Evolutionary conservation across 2,329 filamentous ascomycete genomes (phyloP).

Genomic region (Colletotrichum musicola): DNA sequence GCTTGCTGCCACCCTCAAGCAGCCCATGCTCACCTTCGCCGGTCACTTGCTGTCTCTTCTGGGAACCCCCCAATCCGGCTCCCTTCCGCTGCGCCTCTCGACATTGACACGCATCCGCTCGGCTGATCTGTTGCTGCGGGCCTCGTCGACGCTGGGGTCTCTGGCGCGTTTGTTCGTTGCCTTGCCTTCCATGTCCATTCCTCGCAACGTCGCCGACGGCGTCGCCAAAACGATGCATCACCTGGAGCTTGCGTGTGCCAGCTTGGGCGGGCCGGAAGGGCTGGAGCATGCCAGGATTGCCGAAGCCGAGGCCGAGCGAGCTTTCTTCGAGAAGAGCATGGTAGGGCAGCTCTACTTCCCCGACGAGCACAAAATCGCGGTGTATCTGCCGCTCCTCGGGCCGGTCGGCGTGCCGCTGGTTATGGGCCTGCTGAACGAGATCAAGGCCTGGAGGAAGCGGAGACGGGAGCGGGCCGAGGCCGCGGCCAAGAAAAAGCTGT

Average conservation of each 20-base stretch:
- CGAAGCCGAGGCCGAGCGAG: slow-evolving; percentile 89
- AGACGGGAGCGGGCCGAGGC: slow-evolving; percentile 57
- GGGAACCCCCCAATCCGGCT: slow-evolving; percentile 85
- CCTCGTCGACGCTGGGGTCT: slow-evolving; percentile 94
- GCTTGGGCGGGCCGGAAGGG: slow-evolving; percentile 74
- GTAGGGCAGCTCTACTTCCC: slow-evolving; percentile 98
- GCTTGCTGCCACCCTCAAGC: slow-evolving; percentile 74
- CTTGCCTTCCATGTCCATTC: slow-evolving; percentile 91
- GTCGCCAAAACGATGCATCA: slow-evolving; percentile 84
- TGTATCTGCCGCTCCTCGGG: slow-evolving; percentile 91
- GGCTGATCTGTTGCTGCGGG: slow-evolving; percentile 86
- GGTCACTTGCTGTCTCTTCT: slow-evolving; percentile 90
- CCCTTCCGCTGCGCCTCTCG: slow-evolving; percentile 85
- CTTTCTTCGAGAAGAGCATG: slow-evolving; percentile 99
- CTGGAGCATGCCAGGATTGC: slow-evolving; percentile 86
- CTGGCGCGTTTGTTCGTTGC: slow-evolving; percentile 87
- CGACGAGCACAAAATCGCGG: slow-evolving; percentile 97
- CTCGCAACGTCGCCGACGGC: slow-evolving; percentile 85
- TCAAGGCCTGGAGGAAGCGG: slow-evolving; percentile 71
- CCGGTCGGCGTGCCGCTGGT: slow-evolving; percentile 91
- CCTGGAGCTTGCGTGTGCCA: slow-evolving; percentile 80
- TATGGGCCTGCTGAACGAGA: slow-evolving; percentile 85
- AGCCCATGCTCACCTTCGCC: slow-evolving; percentile 89
- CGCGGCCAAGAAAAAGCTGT: slow-evolving; percentile 49
- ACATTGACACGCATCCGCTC: slow-evolving; percentile 88